Base-by-base conservation (phyloP, 1,284 basidiomycete species). In the Trichosporon asahii region DNA sequence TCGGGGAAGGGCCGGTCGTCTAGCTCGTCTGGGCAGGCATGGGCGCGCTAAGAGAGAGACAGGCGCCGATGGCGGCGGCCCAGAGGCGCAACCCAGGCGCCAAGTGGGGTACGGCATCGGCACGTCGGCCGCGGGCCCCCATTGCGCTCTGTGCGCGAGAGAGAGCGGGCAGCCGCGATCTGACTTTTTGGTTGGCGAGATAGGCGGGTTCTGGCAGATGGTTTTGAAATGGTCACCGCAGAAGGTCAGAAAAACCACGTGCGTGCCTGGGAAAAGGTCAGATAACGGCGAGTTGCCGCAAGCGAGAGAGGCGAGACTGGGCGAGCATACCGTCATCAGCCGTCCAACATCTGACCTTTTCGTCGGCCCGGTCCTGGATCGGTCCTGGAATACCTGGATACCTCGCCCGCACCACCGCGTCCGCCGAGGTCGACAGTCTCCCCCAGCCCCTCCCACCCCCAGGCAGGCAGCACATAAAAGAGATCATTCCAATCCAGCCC, bases 241-340 rank as follows among this genome's bases (percentile, higher is more conserved):
- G 55, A 60, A 55, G 53, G 57, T 61, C 57, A 61, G 57, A 61
- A 25, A 53, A 53, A 23, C 49, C 49, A 53, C 49, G 49, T 53
- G 49, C 49, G 49, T 53, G 21, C 49, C 49, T 53, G 49, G 49
- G 23, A 53, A 53, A 53, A 53, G 49, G 49, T 53, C 49, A 53
- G 49, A 53, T 53, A 53, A 25, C 49, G 49, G 49, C 21, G 49
- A 53, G 7, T 9, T 25, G 9, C n/a, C 49, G 23, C 57, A 31
- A 61, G 57, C 57, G 57, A 61, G 57, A 61, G 27, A 61, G 57
- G 57, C 57, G 57, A 61, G 57, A 11, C 31, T 61, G 29, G 57
- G 57, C 57, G 57, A 61, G 57, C 27, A 61, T 61, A 61, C 57
- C 57, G 57, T 61, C 57, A 61, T 61, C 57, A 61, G 57, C 57